Evolutionary conservation across 108 stramenopile genomes (phyloP), one percentile per base, ranked within the genome.

Genomic region (Cyclostephanos tholiformis): DNA sequence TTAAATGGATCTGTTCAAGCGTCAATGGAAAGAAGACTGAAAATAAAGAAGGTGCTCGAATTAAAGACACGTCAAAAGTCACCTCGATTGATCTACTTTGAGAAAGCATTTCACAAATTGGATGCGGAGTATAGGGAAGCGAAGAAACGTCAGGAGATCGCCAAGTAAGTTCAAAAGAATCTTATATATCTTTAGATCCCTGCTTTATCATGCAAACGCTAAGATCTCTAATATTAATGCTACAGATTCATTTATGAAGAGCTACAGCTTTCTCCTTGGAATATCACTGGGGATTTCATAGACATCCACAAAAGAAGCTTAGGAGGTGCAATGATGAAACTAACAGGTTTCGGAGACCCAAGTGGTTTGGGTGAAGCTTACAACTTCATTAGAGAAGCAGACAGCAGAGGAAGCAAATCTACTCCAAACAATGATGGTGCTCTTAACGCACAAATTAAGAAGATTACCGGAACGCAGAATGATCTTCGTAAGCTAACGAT

Each of bases 401-500:
- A 95, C 65, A 78, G 66, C 19, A 87, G 88, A 63, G 83, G 85
- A 1, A 88, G 72, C 84, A 91, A 91, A 68, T 63, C 79, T 0
- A 75, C 75, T 26, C 61, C 79, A 29, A 79, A 76, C 27, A 83
- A 22, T 13, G 82, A 84, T 55, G 84, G 82, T 19, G 91, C 90
- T 9, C 79, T 89, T 44, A 88, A 71, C 61, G 85, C 86, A n/a
- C 87, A 91, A 67, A 89, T 91, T 65, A 90, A 91, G 79, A 93
- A 91, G 62, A 93, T 92, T 66, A 93, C 92, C 0, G 95, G 91
- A 20, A 93, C 91, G 25, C 87, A 90, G 58, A 88, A 92, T 74
- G 95, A 96, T 85, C 74, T 96, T 61, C 80, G 95, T 70, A 96
- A 93, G 78, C 86, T 96, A 11, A 96, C 89, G 12, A 96, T 96